Evolutionary conservation across 2,329 filamentous ascomycete species (phyloP), one percentile per base, ranked within the genome.

Genomic region (Apiospora saccharicola): DNA sequence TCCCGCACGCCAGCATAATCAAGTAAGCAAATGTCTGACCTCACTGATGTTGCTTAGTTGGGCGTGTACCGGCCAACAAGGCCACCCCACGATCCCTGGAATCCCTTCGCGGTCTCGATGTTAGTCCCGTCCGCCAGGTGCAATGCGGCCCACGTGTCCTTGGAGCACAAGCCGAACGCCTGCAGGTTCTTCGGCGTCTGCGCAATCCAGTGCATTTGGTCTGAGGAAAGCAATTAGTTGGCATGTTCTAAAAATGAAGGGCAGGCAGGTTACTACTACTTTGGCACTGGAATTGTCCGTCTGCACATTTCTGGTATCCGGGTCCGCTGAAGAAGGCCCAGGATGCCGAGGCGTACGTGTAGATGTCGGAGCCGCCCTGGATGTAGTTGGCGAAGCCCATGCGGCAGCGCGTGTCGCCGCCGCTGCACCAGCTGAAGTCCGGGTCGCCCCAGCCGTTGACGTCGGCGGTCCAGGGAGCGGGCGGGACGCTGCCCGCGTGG

Each of bases 261-360:
- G 4, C 5, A 49, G 14, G 19, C 4, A 47, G 30, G n/a, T 4
- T 8, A 14, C 30, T 26, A 44, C 19, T 72, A 75, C 77, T 74
- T 73, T 85, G 81, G 73, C 83, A 82, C 69, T 80, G 74, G 68
- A 76, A 81, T 37, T 75, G 71, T 22, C 80, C 79, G 4, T 30
- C 26, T 30, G 77, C 75, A 72, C 83, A 83, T 7, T 70, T 37
- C 72, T 83, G 81, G 57, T 83, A 82, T 0, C 78, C 77, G 1
- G 82, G 83, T 0, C 83, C 83, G 71, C 79, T 82, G 77, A 84
- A 85, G 77, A 85, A 85, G 0, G 79, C 81, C 82, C 84, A 86
- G 13, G 80, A 81, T 0, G 83, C 85, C n/a, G 82, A 83, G 8
- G 81, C 83, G 73, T 85, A 85, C 1, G 80, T 82, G 70, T 81